Base-by-base conservation (phyloP, 1,284 basidiomycete genomes). In the Pseudozyma sp. region DNA sequence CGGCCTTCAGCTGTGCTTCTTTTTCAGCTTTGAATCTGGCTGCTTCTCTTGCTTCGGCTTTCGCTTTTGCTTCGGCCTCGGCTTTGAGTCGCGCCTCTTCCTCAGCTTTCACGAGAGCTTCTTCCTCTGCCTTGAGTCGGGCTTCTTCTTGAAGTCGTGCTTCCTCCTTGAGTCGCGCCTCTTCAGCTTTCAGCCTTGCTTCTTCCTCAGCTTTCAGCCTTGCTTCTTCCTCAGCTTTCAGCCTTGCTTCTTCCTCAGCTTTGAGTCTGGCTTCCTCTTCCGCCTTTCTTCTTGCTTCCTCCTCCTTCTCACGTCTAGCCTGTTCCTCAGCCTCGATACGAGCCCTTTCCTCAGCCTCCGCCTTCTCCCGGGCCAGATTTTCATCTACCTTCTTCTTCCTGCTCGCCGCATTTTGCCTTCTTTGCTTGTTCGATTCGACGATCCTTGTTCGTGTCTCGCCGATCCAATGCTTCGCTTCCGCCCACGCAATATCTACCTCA, bases 381-480 rank as follows among this genome's bases (percentile, higher is more conserved):
- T 42, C 40, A 16, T 42, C 7, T 13, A 16, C 14, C 10, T 13
- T n/a, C 16, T 42, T 16, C 7, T 7, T 42, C 16, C 5, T 42
- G 40, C 7, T n/a, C 10, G 7, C 42, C 0, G 61, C 67, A n/a
- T 58, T 54, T 5, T 14, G 31, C 10, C 50, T 17, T n/a, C 57
- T 59, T 11, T 50, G 35, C 45, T 58, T 61, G 24, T 29, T 34
- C 1, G 17, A 5, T 16, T 55, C 44, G 8, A 7, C 31, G 11
- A 56, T 34, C 0, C 42, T 33, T 6, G 33, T 1, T 10, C 37
- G 29, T 4, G 49, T 60, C 1, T 2, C 6, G 1, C 4, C 14
- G 16, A 64, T 69, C 65, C 64, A 66, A 7, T 60, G 24, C 24
- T 57, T 19, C 2, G 40, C 46, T 30, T 51, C 43, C 1, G 0